phyloP scores from a whole-genome alignment of 2,329 filamentous ascomycete species.

The Scedosporium aurantiacum region DNA sequence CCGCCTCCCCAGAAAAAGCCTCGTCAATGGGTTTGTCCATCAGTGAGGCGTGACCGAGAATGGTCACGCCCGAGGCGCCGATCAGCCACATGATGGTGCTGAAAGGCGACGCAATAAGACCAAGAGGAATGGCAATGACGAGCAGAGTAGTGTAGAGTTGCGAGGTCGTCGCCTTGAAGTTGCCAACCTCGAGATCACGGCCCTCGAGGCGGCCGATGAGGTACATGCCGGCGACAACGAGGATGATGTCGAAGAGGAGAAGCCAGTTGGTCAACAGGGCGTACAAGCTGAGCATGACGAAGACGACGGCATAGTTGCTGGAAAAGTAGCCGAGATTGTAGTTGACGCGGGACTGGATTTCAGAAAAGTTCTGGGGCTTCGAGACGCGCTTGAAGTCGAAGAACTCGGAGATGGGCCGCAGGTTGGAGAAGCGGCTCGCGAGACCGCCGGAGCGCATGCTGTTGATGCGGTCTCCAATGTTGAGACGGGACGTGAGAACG shows the following conservation, averaged over 20 bases:
- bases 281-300: constrained; percentile 93
- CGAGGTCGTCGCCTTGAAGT: constrained; percentile 71
- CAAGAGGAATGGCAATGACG: constrained; percentile 72
- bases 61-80: constrained; percentile 85
- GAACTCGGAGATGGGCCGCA: constrained; percentile 86
- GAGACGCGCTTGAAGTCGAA: constrained; percentile 91
- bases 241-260: constrained; percentile 83
- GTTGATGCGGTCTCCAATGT: constrained; percentile 74
- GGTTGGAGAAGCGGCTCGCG: constrained; percentile 76
- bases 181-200: constrained; percentile 76
- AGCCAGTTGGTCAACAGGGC: constrained; percentile 77
- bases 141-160: constrained; percentile 89
- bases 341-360: constrained; percentile 85
- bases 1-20: constrained; percentile 99
- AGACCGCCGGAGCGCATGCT: constrained; percentile 71
- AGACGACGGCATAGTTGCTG: constrained; percentile 93
- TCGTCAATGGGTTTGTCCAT: constrained; percentile 99
- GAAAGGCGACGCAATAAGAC: constrained; percentile 76
- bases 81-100: constrained; percentile 87
- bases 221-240: constrained; percentile 79
- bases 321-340: constrained; percentile 97
- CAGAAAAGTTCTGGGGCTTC: constrained; percentile 83
- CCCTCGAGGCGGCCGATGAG: constrained; percentile 85
- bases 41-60: constrained; percentile 87
- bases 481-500: constrained; percentile 80